Conservation (phyloP, 306 rosid genomes). For the Mucuna pruriens region DNA sequence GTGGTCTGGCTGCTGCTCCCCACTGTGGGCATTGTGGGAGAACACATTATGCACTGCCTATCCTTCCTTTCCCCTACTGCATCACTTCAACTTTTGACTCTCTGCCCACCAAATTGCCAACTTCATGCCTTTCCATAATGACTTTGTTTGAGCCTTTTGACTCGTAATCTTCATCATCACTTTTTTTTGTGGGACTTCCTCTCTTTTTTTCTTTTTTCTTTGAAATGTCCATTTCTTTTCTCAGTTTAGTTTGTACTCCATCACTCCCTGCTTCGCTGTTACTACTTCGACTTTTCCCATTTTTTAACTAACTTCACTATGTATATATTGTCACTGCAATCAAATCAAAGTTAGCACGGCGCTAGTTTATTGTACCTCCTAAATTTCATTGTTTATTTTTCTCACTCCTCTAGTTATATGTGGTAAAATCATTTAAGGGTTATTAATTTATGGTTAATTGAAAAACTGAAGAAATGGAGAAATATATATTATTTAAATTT, state of each 20-base stretch:
- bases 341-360: not conserved
- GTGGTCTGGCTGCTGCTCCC: constrained; percentile 53
- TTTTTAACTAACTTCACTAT: not conserved
- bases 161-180: not conserved
- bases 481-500: not conserved
- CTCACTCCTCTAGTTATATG: not conserved
- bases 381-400: not conserved
- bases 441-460: not conserved
- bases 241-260: constrained; percentile 8
- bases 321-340: not conserved
- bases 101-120: constrained; percentile 21
- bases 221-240: constrained; percentile 22
- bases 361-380: not conserved
- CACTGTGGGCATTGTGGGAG: constrained; percentile 37
- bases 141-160: constrained; percentile 28
- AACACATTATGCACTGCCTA: constrained; percentile 28
- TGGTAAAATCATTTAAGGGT: not conserved
- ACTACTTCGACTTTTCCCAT: not conserved
- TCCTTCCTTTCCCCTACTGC: constrained; percentile 23
- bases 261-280: constrained; percentile 7
- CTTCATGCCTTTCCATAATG: constrained; percentile 31
- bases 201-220: constrained; percentile 8
- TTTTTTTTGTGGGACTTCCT: constrained; percentile 1
- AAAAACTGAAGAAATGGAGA: not conserved
- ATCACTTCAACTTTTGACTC: constrained; percentile 42